phyloP scores from a whole-genome alignment of 371 early-diverging fungal species.

The Chytridiales sp. region DNA sequence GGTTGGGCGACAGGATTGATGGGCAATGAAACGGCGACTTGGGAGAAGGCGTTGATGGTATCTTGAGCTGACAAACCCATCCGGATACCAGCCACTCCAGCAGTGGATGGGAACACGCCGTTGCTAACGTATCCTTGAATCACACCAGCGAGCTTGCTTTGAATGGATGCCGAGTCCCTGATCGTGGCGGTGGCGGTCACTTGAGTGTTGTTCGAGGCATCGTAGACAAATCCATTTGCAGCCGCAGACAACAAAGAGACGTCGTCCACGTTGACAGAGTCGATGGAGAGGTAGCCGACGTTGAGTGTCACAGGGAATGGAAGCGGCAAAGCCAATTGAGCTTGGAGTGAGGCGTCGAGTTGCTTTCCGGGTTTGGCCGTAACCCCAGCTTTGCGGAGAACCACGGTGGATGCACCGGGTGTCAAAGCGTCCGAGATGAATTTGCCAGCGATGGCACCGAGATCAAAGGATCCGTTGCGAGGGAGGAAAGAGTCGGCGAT shows the following conservation, averaged over 20 bases:
- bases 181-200: not conserved
- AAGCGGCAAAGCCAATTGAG: conserved; percentile 11
- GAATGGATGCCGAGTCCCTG: conserved; percentile 16
- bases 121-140: conserved; percentile 3
- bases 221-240: not conserved
- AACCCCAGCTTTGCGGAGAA: conserved; percentile 1
- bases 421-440: not conserved
- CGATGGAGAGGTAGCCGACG: conserved; percentile 16
- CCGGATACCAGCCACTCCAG: not conserved
- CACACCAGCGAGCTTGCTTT: conserved; percentile 8
- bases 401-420: not conserved
- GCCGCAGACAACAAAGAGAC: not conserved
- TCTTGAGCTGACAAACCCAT: not conserved
- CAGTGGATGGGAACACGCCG: conserved; percentile 5
- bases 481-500: conserved; percentile 12
- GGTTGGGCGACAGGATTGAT: conserved; percentile 11
- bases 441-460: conserved; percentile 11
- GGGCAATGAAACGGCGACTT: conserved; percentile 19
- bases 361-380: conserved; percentile 7
- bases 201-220: not conserved
- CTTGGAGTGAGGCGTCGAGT: conserved; percentile 7
- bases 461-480: conserved; percentile 14
- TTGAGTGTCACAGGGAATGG: conserved; percentile 21
- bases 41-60: conserved; percentile 23
- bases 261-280: conserved; percentile 3